Percentiles rank a stretch among this genome's conserved stretches.
Evolutionary conservation across 805 yeast species (phyloP).

Genomic region (Metschnikowia amazonensis): DNA sequence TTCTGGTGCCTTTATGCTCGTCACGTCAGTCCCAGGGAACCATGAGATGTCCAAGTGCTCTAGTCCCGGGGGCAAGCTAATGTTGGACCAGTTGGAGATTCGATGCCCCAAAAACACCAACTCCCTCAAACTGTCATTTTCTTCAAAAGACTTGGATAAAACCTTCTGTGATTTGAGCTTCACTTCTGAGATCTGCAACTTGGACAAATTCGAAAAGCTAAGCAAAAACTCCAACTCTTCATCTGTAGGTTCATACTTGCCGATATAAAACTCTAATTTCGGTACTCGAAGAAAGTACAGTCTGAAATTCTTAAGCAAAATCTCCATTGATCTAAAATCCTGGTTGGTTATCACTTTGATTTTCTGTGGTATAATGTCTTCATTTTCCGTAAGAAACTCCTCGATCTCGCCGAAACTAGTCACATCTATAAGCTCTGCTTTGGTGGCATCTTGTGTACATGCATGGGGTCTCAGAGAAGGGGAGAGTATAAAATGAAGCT

Average conservation of each 20-base stretch:
- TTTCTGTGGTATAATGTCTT: slow-evolving; percentile 26
- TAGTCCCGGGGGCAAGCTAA: slow-evolving; percentile 25
- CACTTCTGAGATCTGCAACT: slow-evolving; percentile 29
- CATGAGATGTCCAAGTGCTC: slow-evolving; percentile 35
- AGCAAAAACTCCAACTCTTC: slow-evolving; percentile 23
- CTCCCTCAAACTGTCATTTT: slow-evolving; percentile 18
- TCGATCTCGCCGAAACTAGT: slow-evolving; percentile 29
- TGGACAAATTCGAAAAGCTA: slow-evolving; percentile 24
- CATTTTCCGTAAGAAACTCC: slow-evolving; percentile 28
- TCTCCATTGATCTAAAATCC: slow-evolving; percentile 28
- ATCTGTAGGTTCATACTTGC: slow-evolving; percentile 21
- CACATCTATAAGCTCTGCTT: slow-evolving; percentile 17
- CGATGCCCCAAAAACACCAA: slow-evolving; percentile 34
- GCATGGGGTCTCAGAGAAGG: slow-evolving; percentile 27
- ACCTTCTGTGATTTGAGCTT: slow-evolving; percentile 14
- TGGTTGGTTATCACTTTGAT: slow-evolving; percentile 29
- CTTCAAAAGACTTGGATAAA: slow-evolving; percentile 8
- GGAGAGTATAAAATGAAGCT: slow-evolving; percentile 31
- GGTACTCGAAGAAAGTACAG: slow-evolving; percentile 15
- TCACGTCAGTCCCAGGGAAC: slow-evolving; percentile 24
- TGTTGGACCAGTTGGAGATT: slow-evolving; percentile 26
- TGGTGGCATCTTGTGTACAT: slow-evolving; percentile 11
- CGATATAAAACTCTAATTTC: slow-evolving; percentile 28
- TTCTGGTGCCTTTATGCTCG: slow-evolving; percentile 23
- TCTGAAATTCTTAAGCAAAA: slow-evolving; percentile 22